phyloP scores from a whole-genome alignment of 192 early-diverging fungal species.

The Ambispora gerdemannii region DNA sequence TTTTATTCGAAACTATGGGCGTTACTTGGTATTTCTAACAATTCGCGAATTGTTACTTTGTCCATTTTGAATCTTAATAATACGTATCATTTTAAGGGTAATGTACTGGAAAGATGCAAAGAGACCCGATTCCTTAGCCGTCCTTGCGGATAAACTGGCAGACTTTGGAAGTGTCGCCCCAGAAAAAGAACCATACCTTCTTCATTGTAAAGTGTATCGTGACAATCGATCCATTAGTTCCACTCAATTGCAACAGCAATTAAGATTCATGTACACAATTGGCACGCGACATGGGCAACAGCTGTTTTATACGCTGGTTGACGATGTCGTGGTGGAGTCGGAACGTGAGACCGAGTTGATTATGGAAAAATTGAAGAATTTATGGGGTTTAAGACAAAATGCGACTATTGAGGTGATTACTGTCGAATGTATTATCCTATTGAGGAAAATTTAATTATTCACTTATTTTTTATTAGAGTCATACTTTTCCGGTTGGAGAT shows the following conservation, averaged over 20 bases:
- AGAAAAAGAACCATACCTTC: neutral
- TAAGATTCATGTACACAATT: neutral
- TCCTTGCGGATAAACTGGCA: neutral
- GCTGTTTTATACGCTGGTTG: neutral
- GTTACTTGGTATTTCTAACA: too few species aligned
- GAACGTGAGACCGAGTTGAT: neutral
- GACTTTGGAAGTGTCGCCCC: neutral
- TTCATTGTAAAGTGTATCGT: neutral
- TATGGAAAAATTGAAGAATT: neutral
- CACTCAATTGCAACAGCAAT: neutral
- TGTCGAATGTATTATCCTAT: neutral
- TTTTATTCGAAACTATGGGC: too few species aligned
- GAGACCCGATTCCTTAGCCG: neutral
- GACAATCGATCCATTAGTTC: neutral
- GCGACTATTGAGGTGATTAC: neutral
- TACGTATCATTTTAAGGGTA: too few species aligned
- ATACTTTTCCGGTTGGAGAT: slow-evolving; percentile 8
- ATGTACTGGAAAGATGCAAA: neutral
- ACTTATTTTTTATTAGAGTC: neutral
- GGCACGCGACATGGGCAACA: neutral
- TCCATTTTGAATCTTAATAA: too few species aligned
- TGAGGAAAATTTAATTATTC: neutral
- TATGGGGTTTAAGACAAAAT: neutral
- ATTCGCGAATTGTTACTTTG: too few species aligned
- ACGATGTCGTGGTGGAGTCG: neutral